A percentile compares a stretch with the other conserved stretches of the same genome.
Evolutionary conservation across 208 protist genomes (phyloP).

Genomic region (Acanthamoeba castellanii): DNA sequence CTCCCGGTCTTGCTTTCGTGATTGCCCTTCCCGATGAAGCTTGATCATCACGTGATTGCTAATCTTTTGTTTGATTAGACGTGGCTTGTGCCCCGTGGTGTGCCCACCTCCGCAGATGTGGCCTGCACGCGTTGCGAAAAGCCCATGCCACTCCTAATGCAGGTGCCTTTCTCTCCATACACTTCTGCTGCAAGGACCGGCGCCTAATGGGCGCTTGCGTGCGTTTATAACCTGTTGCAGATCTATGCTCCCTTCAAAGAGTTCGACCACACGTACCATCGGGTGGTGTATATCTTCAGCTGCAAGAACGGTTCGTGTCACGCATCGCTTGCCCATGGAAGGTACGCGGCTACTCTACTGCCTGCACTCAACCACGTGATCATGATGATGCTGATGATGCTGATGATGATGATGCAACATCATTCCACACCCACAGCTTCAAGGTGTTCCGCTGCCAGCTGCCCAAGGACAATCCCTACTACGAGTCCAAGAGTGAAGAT

Average conservation of each 20-base stretch:
- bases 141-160: background rate
- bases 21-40: no score
- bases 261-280: conserved; percentile 42
- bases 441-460: conserved; percentile 37
- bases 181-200: no score
- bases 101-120: conserved; percentile 5
- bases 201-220: no score
- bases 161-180: background rate
- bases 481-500: conserved; percentile 15
- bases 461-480: conserved; percentile 13
- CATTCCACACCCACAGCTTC: background rate
- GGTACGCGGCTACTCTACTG: background rate
- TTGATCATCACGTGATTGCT: no score
- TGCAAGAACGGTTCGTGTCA: conserved; percentile 44
- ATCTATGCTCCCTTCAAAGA: conserved; percentile 50
- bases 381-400: background rate
- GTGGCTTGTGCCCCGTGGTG: background rate
- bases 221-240: background rate
- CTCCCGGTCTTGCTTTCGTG: no score
- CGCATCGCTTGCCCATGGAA: background rate
- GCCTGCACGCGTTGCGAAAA: background rate
- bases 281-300: conserved; percentile 25
- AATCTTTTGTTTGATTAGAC: background rate
- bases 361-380: background rate
- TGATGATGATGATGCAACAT: no score